A percentile compares a stretch with the other conserved stretches of the same genome.
These are phyloP conservation scores for Arachnomyces sp. DNA, from an alignment of 2,329 filamentous ascomycete genomes.

Conservation along the genomic window DNA sequence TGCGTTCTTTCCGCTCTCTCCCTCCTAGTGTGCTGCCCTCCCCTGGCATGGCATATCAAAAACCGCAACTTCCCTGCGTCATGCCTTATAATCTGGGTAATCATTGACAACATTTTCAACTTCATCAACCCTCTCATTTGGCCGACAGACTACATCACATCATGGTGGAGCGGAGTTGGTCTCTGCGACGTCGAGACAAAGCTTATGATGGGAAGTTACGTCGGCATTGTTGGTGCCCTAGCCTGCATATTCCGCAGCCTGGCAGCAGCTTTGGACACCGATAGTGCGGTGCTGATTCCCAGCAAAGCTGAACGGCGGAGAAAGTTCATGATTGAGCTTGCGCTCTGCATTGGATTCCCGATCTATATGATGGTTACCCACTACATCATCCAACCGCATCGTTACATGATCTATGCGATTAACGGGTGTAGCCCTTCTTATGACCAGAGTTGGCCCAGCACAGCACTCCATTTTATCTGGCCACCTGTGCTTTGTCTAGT, in stretches of 20 bases:
- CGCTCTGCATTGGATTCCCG: conserved; percentile 50
- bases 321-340: conserved; percentile 42
- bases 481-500: conserved; percentile 46
- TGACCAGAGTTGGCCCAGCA: conserved; percentile 49
- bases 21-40: conserved; percentile 47
- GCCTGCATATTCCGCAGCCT: conserved; percentile 54
- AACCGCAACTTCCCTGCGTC: conserved; percentile 54
- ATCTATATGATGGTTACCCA: conserved; percentile 48
- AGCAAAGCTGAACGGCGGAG: conserved; percentile 41
- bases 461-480: conserved; percentile 50
- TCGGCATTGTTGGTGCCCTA: conserved; percentile 46
- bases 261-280: conserved; percentile 52
- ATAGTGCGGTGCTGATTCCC: conserved; percentile 44
- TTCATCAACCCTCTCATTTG: conserved; percentile 58
- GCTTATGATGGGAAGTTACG: conserved; percentile 45
- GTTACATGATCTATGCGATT: conserved; percentile 52
- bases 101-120: conserved; percentile 49
- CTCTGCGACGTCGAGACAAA: conserved; percentile 60
- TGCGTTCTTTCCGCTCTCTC: conserved; percentile 43
- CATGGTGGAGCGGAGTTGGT: conserved; percentile 51
- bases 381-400: conserved; percentile 50
- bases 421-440: conserved; percentile 50
- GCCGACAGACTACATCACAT: conserved; percentile 47
- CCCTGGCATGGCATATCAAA: conserved; percentile 52
- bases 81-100: conserved; percentile 48